Evolutionary conservation across 345 rosid genomes (phyloP).

Genomic region (Excoecaria agallocha): DNA sequence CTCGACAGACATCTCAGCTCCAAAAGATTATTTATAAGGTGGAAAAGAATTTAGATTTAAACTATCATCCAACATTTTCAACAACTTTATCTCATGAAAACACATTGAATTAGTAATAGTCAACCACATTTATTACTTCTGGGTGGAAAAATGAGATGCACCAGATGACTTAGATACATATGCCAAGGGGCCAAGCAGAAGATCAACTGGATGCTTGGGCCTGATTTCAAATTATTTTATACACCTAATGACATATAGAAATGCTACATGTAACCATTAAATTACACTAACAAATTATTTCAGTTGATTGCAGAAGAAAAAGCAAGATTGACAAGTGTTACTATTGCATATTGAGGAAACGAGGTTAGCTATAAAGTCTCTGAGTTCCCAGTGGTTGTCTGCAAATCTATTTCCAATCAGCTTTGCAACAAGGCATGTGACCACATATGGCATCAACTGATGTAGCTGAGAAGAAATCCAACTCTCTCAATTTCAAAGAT

Average conservation of each 20-base stretch:
- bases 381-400: slow-evolving; percentile 97
- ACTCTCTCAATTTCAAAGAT: slow-evolving; percentile 31
- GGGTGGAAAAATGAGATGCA: not conserved
- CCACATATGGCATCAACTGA: slow-evolving; percentile 98
- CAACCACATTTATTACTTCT: not conserved
- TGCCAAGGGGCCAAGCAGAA: not conserved
- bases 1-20: not conserved
- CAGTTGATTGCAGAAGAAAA: slow-evolving; percentile 11
- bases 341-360: slow-evolving; percentile 91
- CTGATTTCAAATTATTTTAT: not conserved
- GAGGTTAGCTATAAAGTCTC: slow-evolving; percentile 79
- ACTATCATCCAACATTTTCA: not conserved
- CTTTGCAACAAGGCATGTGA: slow-evolving; percentile 93
- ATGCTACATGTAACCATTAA: not conserved
- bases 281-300: slow-evolving; percentile 7
- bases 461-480: slow-evolving; percentile 71
- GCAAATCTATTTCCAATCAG: slow-evolving; percentile 84
- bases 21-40: not conserved
- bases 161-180: not conserved
- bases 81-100: not conserved
- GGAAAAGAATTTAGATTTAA: not conserved
- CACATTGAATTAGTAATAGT: not conserved
- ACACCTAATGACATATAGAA: not conserved
- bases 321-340: slow-evolving; percentile 31
- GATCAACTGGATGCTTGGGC: not conserved